Evolutionary conservation across 2,329 filamentous ascomycete species (phyloP).

Genomic region (Neonectria coccinea): DNA sequence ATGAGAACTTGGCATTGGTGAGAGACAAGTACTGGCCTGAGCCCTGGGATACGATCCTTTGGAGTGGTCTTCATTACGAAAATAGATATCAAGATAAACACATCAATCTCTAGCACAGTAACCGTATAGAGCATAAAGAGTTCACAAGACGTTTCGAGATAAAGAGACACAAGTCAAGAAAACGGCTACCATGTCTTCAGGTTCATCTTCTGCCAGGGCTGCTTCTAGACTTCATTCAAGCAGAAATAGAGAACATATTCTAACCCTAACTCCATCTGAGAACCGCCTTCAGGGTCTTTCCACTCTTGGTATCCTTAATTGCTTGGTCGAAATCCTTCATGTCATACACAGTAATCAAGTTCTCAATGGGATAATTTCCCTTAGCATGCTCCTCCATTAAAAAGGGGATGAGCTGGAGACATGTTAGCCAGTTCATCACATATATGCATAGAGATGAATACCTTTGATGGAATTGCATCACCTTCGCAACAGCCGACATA

Average conservation of each 20-base stretch:
- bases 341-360: slow-evolving; percentile 18
- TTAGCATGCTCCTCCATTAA: slow-evolving; percentile 23
- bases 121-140: too few species aligned
- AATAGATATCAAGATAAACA: too few species aligned
- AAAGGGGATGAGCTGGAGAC: slow-evolving; percentile 4
- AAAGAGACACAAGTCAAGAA: too few species aligned
- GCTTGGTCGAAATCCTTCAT: slow-evolving; percentile 22
- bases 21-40: slow-evolving; percentile 30
- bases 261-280: slow-evolving; percentile 42
- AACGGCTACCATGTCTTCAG: background rate
- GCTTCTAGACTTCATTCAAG: background rate
- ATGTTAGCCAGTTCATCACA: background rate
- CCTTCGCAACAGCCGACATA: slow-evolving; percentile 26
- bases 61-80: too few species aligned
- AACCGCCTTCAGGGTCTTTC: slow-evolving; percentile 23
- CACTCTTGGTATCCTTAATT: slow-evolving; percentile 17
- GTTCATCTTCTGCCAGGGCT: background rate
- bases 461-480: slow-evolving; percentile 15
- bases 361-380: slow-evolving; percentile 22
- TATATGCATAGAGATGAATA: background rate
- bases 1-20: slow-evolving; percentile 23
- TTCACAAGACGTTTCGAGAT: too few species aligned
- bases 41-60: background rate
- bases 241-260: background rate
- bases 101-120: too few species aligned